Conservation (phyloP, 352 stramenopile genomes). For the Phytophthora kernoviae region DNA sequence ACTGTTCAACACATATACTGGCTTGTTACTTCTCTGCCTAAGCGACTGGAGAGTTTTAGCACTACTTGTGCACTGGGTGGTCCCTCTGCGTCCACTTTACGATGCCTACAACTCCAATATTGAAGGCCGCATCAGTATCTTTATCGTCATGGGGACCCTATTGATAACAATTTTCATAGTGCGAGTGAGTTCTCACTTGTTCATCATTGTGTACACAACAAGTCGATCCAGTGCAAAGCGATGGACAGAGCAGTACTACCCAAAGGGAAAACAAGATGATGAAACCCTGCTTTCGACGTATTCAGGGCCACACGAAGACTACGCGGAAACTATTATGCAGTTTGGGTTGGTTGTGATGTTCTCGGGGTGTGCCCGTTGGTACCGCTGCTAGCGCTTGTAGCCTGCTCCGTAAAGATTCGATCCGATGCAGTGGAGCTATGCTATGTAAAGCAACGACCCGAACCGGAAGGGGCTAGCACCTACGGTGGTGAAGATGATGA, state of each 20-base stretch:
- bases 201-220: constrained; percentile 17
- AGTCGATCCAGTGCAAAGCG: constrained; percentile 11
- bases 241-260: constrained; percentile 6
- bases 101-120: constrained; percentile 13
- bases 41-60: constrained; percentile 13
- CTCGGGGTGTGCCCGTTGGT: constrained; percentile 44
- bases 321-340: constrained; percentile 46
- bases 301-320: constrained; percentile 41
- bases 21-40: constrained; percentile 41
- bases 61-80: constrained; percentile 12
- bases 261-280: constrained; percentile 9
- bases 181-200: constrained; percentile 33
- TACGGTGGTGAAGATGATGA: constrained; percentile 8
- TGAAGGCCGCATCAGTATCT: constrained; percentile 21
- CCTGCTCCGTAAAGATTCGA: constrained; percentile 45
- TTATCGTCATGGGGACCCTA: constrained; percentile 51
- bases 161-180: constrained; percentile 37
- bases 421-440: constrained; percentile 53
- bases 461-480: constrained; percentile 28
- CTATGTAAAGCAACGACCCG: constrained; percentile 42
- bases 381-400: constrained; percentile 45
- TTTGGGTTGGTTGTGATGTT: constrained; percentile 55
- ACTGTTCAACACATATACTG: constrained; percentile 42
- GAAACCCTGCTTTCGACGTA: constrained; percentile 30
- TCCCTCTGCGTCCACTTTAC: constrained; percentile 24